Percentiles rank a stretch among this genome's conserved stretches.
These are phyloP conservation scores for Cordia subcordata DNA, from an alignment of 257 asterid species.

Conservation along the genomic window DNA sequence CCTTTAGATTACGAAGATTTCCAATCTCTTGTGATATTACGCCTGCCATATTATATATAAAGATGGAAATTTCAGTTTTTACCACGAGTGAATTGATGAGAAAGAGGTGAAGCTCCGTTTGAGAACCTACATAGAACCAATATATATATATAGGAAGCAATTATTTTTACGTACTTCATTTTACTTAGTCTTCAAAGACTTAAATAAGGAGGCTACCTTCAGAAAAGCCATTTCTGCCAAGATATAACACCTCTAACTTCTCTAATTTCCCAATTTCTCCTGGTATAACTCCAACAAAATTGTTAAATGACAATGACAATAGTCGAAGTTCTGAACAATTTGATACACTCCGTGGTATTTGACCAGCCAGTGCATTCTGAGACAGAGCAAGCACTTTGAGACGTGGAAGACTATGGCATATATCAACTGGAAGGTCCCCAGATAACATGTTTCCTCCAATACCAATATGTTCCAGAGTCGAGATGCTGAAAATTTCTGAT, in stretches of 20 bases:
- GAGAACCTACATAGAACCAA: too few species aligned
- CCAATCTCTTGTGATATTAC: slow-evolving; percentile 9
- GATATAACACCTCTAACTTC: slow-evolving; percentile 2
- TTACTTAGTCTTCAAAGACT: too few species aligned
- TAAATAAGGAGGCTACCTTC: not conserved
- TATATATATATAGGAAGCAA: too few species aligned
- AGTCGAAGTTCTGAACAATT: not conserved
- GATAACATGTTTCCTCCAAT: not conserved
- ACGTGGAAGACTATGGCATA: not conserved
- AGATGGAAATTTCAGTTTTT: not conserved
- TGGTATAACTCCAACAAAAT: slow-evolving; percentile 16
- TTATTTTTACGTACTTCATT: too few species aligned
- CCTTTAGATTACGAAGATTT: too few species aligned
- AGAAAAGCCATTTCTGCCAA: slow-evolving; percentile 10
- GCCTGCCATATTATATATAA: slow-evolving; percentile 20
- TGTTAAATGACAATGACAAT: slow-evolving; percentile 6
- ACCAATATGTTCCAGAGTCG: not conserved
- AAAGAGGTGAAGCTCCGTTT: too few species aligned
- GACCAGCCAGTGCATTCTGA: not conserved
- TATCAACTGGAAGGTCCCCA: slow-evolving; percentile 12
- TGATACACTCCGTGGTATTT: not conserved
- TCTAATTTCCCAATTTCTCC: slow-evolving; percentile 15
- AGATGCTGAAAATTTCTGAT: not conserved
- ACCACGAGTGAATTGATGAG: too few species aligned
- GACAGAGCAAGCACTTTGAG: not conserved